Evolutionary conservation across 352 stramenopile genomes (phyloP).

Genomic region (Phytophthora kernoviae): DNA sequence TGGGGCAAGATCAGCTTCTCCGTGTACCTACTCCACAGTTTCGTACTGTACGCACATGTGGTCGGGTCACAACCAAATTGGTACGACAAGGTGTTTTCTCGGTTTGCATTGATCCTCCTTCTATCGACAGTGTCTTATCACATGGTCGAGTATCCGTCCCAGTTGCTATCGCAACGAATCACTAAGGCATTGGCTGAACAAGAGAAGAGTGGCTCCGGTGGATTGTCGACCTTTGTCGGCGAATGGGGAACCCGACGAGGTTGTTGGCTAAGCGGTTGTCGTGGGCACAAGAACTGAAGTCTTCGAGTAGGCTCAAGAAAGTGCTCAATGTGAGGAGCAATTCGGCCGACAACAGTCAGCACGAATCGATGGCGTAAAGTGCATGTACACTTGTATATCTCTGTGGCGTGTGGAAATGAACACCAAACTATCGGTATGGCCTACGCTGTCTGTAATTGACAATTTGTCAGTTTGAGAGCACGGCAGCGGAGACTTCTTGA

Average conservation of each 20-base stretch:
- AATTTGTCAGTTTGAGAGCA: no score
- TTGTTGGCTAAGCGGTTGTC: slow-evolving; percentile 14
- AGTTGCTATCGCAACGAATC: slow-evolving; percentile 35
- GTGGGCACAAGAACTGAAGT: slow-evolving; percentile 22
- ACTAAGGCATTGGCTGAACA: slow-evolving; percentile 24
- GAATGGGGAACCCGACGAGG: neutral
- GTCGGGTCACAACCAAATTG: slow-evolving; percentile 22
- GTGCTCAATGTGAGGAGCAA: slow-evolving; percentile 19
- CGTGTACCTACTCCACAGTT: slow-evolving; percentile 50
- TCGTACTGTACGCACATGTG: slow-evolving; percentile 34
- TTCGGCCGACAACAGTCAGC: slow-evolving; percentile 11
- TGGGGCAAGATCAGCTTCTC: slow-evolving; percentile 55
- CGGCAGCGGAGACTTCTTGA: no score
- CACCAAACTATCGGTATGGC: neutral
- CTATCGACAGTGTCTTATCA: slow-evolving; percentile 44
- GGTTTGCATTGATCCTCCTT: slow-evolving; percentile 34
- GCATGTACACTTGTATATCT: slow-evolving; percentile 8
- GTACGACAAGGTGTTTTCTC: slow-evolving; percentile 33
- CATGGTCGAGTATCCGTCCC: slow-evolving; percentile 49
- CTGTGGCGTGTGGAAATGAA: neutral
- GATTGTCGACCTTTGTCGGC: slow-evolving; percentile 6
- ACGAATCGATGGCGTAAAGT: slow-evolving; percentile 19
- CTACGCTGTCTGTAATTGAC: no score
- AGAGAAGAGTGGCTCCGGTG: slow-evolving; percentile 18
- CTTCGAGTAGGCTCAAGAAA: slow-evolving; percentile 7